These are phyloP conservation scores for Phytopythium kandeliae DNA, from an alignment of 352 stramenopile species.

Conservation along the genomic window DNA sequence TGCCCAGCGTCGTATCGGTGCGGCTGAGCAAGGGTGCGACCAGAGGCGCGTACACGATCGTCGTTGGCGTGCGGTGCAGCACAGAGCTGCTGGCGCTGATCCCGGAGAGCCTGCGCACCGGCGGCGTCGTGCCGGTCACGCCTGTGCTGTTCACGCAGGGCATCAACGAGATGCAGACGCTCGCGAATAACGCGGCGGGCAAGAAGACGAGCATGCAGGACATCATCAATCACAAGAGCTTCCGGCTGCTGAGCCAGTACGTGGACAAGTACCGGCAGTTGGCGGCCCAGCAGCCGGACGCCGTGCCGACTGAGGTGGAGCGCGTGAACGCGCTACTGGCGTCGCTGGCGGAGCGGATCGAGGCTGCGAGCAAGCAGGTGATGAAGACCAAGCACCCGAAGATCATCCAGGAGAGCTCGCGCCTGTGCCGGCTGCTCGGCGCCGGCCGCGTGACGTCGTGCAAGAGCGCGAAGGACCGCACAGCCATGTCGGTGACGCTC, in stretches of 20 bases:
- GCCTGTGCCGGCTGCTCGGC: slow-evolving; percentile 75
- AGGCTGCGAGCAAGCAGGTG: slow-evolving; percentile 50
- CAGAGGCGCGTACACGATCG: slow-evolving; percentile 43
- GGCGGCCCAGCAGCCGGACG: slow-evolving; percentile 29
- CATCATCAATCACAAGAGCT: slow-evolving; percentile 72
- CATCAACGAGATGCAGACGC: slow-evolving; percentile 80
- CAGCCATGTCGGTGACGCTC: slow-evolving; percentile 94
- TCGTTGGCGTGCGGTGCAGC: slow-evolving; percentile 52
- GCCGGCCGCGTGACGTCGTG: slow-evolving; percentile 91
- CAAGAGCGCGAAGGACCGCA: slow-evolving; percentile 96
- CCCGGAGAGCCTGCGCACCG: slow-evolving; percentile 37
- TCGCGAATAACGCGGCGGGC: slow-evolving; percentile 61
- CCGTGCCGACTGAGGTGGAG: slow-evolving; percentile 36
- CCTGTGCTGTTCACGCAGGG: slow-evolving; percentile 70
- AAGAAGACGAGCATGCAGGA: slow-evolving; percentile 72
- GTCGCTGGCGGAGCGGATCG: slow-evolving; percentile 49
- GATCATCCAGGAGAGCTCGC: slow-evolving; percentile 67
- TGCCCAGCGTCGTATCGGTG: slow-evolving; percentile 72
- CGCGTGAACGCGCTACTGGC: slow-evolving; percentile 34
- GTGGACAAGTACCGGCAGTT: slow-evolving; percentile 60
- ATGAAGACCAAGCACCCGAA: slow-evolving; percentile 74
- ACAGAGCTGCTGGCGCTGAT: slow-evolving; percentile 33
- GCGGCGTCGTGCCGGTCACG: slow-evolving; percentile 45
- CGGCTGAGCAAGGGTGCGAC: slow-evolving; percentile 47
- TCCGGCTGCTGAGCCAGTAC: slow-evolving; percentile 47